Base-by-base conservation (phyloP, 805 yeast species). In the Starmerella gropengiesseri region DNA sequence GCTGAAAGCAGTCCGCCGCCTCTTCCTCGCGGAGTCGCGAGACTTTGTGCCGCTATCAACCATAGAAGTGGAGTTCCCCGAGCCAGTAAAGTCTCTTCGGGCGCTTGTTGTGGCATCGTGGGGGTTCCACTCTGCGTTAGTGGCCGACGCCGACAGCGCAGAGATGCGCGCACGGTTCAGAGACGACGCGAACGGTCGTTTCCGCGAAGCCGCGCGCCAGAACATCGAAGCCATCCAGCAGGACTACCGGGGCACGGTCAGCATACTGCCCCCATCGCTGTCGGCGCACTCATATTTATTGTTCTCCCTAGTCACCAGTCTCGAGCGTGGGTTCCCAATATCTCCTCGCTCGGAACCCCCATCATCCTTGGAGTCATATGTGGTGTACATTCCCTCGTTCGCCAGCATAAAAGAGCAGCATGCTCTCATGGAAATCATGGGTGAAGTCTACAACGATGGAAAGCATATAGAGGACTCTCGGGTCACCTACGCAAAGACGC, bases 111-210 rank as follows among this genome's bases (percentile, higher is more conserved):
- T 86, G 8, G 67, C 75, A 0, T 81, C 94, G 0, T 77, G 94
- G 83, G 93, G 80, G 0, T 73, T 85, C 49, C 96, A 87, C 60
- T 85, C 95, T 2, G 74, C 86, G 3, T 60, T 87, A 38, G 86
- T 87, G 2, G 87, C 87, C 23, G 80, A 80, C 44, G 75, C 87
- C 40, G 89, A 84, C 50, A 67, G 77, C 0, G 76, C 78, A 0
- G 80, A 78, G 51, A 62, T 80, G 58, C 66, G 86, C 22, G 66
- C 67, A 38, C 64, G 69, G 47, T 95, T 94, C 1, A 54, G 66
- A 6, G 74, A 74, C 31, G 74, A 75, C 31, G 45, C 52, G 6
- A 40, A 38, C 13, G 42, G 33, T 13, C 62, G 94, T 42, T 87
- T 87, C 60, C 63, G 69, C 46, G 60, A 74, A 28, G 94, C 95